phyloP scores from a whole-genome alignment of 2,329 filamentous ascomycete genomes.

The Arachnomyces sp. region DNA sequence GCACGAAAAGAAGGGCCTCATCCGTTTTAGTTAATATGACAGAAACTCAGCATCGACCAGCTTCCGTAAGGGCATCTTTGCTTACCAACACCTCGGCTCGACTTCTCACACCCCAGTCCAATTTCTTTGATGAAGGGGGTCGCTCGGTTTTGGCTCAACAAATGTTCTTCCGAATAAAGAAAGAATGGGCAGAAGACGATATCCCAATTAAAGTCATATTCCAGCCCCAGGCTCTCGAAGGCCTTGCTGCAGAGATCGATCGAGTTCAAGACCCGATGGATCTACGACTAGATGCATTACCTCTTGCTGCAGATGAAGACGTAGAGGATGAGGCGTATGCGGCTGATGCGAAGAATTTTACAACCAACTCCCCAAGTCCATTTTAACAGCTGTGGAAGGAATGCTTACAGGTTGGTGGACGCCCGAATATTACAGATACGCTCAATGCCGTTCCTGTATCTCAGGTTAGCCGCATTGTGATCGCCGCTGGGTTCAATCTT shows the following conservation, averaged over 20 bases:
- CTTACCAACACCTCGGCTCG: conserved; percentile 59
- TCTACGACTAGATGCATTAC: conserved; percentile 34
- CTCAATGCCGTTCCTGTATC: conserved; percentile 84
- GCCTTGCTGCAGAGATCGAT: conserved; percentile 47
- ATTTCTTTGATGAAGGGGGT: conserved; percentile 73
- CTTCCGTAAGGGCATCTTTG: conserved; percentile 64
- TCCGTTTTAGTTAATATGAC: conserved; percentile 42
- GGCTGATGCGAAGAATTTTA: conserved; percentile 41
- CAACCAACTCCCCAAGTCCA: conserved; percentile 42
- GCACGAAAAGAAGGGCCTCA: conserved; percentile 42
- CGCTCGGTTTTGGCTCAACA: conserved; percentile 75
- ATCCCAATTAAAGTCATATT: conserved; percentile 65
- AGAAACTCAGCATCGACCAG: conserved; percentile 59
- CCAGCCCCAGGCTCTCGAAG: conserved; percentile 54
- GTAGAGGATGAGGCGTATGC: conserved; percentile 43
- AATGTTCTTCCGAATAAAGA: conserved; percentile 62
- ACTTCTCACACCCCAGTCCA: conserved; percentile 53
- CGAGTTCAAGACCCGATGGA: conserved; percentile 41
- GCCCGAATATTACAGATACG: conserved; percentile 74
- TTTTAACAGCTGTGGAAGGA: conserved; percentile 55
- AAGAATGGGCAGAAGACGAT: conserved; percentile 54
- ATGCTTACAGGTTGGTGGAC: conserved; percentile 65
- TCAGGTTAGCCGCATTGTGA: conserved; percentile 72
- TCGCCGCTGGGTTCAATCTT: conserved; percentile 62
- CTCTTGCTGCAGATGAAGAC: conserved; percentile 33